A percentile compares a stretch with the other conserved stretches of the same genome.
These are phyloP conservation scores for Pseudogymnoascus destructans DNA, from an alignment of 2,329 filamentous ascomycete species.

Conservation along the genomic window DNA sequence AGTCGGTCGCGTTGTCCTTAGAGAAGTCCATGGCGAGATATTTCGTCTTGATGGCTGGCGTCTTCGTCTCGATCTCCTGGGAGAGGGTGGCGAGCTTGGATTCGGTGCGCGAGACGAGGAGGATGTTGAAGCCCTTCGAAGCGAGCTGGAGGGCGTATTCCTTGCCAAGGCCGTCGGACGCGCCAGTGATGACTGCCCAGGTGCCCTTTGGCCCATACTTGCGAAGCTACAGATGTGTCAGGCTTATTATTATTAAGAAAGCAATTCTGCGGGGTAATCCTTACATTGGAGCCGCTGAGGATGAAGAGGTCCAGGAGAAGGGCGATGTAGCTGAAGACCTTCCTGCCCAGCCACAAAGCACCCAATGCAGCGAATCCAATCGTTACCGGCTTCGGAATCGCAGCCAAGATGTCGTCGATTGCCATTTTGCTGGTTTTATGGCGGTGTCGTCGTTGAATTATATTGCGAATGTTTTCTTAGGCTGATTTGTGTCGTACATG, in stretches of 20 bases:
- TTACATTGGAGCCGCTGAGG: slow-evolving; percentile 48
- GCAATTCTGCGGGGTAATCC: slow-evolving; percentile 19
- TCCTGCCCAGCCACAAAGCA: slow-evolving; percentile 42
- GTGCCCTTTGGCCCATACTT: slow-evolving; percentile 84
- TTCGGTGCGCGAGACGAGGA: slow-evolving; percentile 90
- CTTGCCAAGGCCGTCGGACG: slow-evolving; percentile 92
- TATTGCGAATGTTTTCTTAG: not conserved
- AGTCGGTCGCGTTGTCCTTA: slow-evolving; percentile 66
- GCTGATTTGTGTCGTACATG: not conserved
- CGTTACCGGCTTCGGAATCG: slow-evolving; percentile 32
- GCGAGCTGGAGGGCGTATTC: slow-evolving; percentile 89
- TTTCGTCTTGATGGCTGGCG: slow-evolving; percentile 54
- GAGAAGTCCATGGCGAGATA: slow-evolving; percentile 86
- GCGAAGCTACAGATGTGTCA: slow-evolving; percentile 41
- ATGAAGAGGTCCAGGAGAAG: slow-evolving; percentile 57
- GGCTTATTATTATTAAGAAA: not conserved
- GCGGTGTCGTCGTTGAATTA: not conserved
- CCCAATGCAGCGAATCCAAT: slow-evolving; percentile 38
- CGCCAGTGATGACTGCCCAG: slow-evolving; percentile 90
- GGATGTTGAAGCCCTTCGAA: slow-evolving; percentile 80
- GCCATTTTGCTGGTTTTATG: slow-evolving; percentile 5
- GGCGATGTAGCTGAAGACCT: slow-evolving; percentile 44
- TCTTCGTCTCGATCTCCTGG: slow-evolving; percentile 56
- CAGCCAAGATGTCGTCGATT: slow-evolving; percentile 25
- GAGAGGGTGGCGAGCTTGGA: slow-evolving; percentile 75